These are phyloP conservation scores for Vitis riparia DNA, from an alignment of 164 flowering plant species.

Conservation along the genomic window DNA sequence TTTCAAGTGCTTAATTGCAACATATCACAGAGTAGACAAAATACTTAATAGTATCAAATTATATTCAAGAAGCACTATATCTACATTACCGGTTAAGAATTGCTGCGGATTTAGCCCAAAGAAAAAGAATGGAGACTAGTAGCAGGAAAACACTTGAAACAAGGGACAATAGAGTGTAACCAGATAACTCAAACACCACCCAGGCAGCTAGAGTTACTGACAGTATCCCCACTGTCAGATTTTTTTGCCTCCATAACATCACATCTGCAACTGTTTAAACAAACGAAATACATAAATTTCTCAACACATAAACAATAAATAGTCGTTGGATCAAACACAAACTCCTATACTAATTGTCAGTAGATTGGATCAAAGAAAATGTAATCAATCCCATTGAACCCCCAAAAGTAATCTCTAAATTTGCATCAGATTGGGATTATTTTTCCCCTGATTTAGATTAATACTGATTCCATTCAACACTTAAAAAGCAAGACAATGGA, in stretches of 20 bases:
- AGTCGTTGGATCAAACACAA: not conserved
- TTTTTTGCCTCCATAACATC: slow-evolving; percentile 73
- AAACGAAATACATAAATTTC: not conserved
- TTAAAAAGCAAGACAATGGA: not conserved
- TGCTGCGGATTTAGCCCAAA: slow-evolving; percentile 94
- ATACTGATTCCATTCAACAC: no score
- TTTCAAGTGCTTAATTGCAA: not conserved
- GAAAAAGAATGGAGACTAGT: slow-evolving; percentile 64
- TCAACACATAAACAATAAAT: not conserved
- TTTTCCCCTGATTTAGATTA: no score
- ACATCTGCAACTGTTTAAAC: slow-evolving; percentile 82
- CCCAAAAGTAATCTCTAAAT: no score
- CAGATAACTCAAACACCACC: slow-evolving; percentile 88
- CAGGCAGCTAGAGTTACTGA: slow-evolving; percentile 58
- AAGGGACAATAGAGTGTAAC: slow-evolving; percentile 74
- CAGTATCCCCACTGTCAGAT: slow-evolving; percentile 59
- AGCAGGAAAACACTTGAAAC: slow-evolving; percentile 78
- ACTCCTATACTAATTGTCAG: not conserved
- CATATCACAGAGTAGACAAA: not conserved
- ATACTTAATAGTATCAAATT: not conserved
- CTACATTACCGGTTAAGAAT: slow-evolving; percentile 67
- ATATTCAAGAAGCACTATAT: not conserved
- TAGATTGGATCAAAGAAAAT: no score
- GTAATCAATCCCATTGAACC: no score
- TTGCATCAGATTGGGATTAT: no score